Evolutionary conservation across 1,139 yeast genomes (phyloP).

Genomic region (Yamadazyma pseudoaaseri): DNA sequence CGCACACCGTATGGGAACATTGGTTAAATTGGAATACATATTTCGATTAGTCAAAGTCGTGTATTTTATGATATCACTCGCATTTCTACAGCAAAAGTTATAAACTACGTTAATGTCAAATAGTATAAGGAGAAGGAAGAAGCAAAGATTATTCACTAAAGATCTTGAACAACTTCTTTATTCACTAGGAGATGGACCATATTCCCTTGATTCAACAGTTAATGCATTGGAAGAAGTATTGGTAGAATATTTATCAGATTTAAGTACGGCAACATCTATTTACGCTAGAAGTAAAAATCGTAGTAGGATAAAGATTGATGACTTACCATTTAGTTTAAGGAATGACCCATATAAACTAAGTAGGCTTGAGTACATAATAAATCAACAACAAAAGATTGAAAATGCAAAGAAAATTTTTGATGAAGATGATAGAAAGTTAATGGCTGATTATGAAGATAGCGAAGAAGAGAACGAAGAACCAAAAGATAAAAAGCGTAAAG

Average conservation of each 20-base stretch:
- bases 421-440: constrained; percentile 35
- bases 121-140: constrained; percentile 24
- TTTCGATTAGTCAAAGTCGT: too few relatives aligned
- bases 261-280: constrained; percentile 28
- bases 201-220: constrained; percentile 75
- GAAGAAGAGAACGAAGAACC: constrained; percentile 10
- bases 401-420: constrained; percentile 84
- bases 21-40: too few relatives aligned
- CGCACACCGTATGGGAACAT: too few relatives aligned
- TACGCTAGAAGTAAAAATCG: constrained; percentile 45
- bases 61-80: too few relatives aligned
- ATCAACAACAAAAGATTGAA: constrained; percentile 70
- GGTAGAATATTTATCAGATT: constrained; percentile 69
- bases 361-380: constrained; percentile 75
- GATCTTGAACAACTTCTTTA: constrained; percentile 75
- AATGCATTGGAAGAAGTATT: constrained; percentile 83
- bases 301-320: constrained; percentile 79
- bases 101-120: too few relatives aligned
- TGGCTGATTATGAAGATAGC: constrained; percentile 12
- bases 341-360: constrained; percentile 83
- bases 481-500: constrained; percentile 7
- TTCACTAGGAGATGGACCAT: constrained; percentile 84
- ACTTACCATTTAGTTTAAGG: constrained; percentile 80
- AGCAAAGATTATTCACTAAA: constrained; percentile 51
- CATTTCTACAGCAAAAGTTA: too few relatives aligned